Evolutionary conservation across 2,329 filamentous ascomycete species (phyloP), one percentile per base, ranked within the genome.

Genomic region (Aspergillus uvarum): DNA sequence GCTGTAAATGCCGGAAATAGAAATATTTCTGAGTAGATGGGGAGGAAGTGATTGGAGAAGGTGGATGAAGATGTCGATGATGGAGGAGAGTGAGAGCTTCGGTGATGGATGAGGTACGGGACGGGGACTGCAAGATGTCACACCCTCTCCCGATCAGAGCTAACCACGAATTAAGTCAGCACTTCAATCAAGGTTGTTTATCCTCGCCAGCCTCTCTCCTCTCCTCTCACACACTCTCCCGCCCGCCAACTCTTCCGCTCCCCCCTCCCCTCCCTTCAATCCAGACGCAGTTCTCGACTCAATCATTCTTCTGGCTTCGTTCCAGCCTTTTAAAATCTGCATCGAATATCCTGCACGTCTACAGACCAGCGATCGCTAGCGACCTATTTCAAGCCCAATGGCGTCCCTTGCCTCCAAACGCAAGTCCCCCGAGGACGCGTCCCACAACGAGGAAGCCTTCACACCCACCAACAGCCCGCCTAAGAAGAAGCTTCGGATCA

Each of bases 401-500:
- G 63, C 75, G 62, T 68, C 75, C 31, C 57, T 69, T 50, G 53
- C 71, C 29, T 67, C 70, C 53, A 81, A 78, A 65, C 72, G 75
- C 60, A 80, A 79, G 65, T 76, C 76, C 35, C 70, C 70, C 51
- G 72, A 72, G 57, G 70, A 76, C 61, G 65, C 61, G 57, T 63
- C 73, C 50, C 57, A 85, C 84, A 83, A 78, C 80, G 60, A 80
- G 80, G 56, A 74, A 51, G 76, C 72, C 56, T 72, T 67, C 62
- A 79, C 79, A 22, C 79, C 80, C 8, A 74, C 70, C 31, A 73
- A 79, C 73, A 89, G 86, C 69, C 88, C 89, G 2, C 82, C 84
- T 57, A 88, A 84, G 76, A 89, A 85, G 77, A 82, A 79, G 69
- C 77, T 84, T 60, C 85, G 83, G 48, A 84, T 94, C 63, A 87